phyloP scores from a whole-genome alignment of 2,329 filamentous ascomycete species.

The Pseudogymnoascus sp. region DNA sequence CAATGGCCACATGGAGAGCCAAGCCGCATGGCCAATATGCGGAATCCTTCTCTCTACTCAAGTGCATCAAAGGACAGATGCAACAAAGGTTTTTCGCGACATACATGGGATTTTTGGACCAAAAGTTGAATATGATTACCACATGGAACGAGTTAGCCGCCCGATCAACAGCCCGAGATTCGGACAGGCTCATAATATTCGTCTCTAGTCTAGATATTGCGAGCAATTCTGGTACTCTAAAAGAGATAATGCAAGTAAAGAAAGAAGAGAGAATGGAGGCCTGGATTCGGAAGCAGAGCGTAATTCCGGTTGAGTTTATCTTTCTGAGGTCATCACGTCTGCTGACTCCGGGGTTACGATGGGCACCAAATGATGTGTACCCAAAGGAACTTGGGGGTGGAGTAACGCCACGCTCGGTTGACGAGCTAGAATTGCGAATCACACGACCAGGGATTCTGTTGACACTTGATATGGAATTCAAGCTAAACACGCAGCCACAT shows the following conservation, averaged over 20 bases:
- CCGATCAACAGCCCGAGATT: not conserved
- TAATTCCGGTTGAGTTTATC: not conserved
- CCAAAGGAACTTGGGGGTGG: not conserved
- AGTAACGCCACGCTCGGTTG: not conserved
- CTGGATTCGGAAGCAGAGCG: not conserved
- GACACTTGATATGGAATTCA: not conserved
- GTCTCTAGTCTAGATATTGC: not conserved
- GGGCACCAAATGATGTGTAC: not conserved
- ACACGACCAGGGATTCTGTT: not conserved
- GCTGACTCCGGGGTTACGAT: not conserved
- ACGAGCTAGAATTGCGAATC: not conserved
- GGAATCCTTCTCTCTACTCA: not conserved
- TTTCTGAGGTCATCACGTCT: not conserved
- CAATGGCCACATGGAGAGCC: not conserved
- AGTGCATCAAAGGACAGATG: not conserved
- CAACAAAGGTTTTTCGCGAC: not conserved
- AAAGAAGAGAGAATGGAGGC: slow-evolving; percentile 1
- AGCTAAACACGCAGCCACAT: not conserved
- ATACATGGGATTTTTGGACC: not conserved
- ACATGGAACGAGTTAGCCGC: not conserved
- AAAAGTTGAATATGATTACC: not conserved
- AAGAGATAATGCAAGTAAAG: not conserved
- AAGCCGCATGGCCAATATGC: not conserved
- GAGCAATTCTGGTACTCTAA: not conserved
- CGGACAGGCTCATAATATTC: not conserved